A percentile compares a stretch with the other conserved stretches of the same genome.
Evolutionary conservation across 345 rosid genomes (phyloP).

Genomic region (Carallia brachiata): DNA sequence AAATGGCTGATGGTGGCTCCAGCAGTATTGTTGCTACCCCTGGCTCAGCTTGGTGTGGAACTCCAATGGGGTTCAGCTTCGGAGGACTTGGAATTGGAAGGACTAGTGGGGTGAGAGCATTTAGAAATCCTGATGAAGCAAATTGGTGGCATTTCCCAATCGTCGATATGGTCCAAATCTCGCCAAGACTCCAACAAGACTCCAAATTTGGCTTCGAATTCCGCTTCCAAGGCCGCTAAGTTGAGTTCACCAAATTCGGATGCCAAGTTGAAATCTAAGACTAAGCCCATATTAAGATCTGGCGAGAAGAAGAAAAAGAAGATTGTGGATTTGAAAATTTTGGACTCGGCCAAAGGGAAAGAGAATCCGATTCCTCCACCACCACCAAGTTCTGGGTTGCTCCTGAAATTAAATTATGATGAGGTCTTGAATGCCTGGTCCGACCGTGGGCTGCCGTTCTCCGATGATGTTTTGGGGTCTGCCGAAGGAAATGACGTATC

Average conservation of each 20-base stretch:
- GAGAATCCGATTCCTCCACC: conserved; percentile 24
- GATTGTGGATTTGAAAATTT: conserved; percentile 19
- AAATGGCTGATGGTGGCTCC: neutral
- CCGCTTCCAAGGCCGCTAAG: neutral
- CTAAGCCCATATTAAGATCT: neutral
- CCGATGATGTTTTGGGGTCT: conserved; percentile 43
- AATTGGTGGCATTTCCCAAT: conserved; percentile 49
- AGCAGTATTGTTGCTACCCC: neutral
- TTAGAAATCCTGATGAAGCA: conserved; percentile 40
- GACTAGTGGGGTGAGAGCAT: conserved; percentile 42
- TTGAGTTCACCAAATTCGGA: conserved; percentile 1
- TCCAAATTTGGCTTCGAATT: neutral
- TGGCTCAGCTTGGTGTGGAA: conserved; percentile 30
- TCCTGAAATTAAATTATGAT: conserved; percentile 71
- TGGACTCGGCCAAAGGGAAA: conserved; percentile 19
- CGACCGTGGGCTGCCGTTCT: conserved; percentile 61
- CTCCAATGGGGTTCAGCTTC: conserved; percentile 32
- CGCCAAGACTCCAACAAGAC: conserved; percentile 44
- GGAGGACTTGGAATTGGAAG: conserved; percentile 33
- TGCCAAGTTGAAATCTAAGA: conserved; percentile 8
- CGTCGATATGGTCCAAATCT: conserved; percentile 68
- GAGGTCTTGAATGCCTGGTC: conserved; percentile 74
- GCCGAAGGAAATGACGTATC: conserved; percentile 49
- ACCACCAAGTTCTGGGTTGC: conserved; percentile 31
- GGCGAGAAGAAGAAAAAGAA: conserved; percentile 44